Evolutionary conservation across 2,329 filamentous ascomycete genomes (phyloP).

Genomic region (Curvularia sp.): DNA sequence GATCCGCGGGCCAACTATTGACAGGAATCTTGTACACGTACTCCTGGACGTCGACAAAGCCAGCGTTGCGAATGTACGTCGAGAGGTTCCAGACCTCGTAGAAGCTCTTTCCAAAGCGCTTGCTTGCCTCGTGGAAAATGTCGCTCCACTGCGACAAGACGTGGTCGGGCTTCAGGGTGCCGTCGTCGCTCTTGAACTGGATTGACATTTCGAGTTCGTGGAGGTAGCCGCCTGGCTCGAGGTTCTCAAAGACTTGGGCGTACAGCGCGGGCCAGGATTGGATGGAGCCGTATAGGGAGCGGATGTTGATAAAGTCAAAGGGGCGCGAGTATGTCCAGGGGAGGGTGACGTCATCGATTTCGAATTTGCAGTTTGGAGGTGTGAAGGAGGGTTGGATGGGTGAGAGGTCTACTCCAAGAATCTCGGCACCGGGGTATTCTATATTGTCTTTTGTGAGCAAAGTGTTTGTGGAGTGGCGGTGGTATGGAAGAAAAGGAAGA

Average conservation of each 20-base stretch:
- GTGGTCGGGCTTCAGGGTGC: conserved; percentile 43
- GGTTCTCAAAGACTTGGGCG: conserved; percentile 33
- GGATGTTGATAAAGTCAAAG: conserved; percentile 55
- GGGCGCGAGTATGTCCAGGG: conserved; percentile 48
- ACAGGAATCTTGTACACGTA: conserved; percentile 41
- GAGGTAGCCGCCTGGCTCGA: conserved; percentile 50
- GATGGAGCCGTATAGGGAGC: conserved; percentile 54
- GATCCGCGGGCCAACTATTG: conserved; percentile 39
- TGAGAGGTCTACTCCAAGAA: conserved; percentile 57
- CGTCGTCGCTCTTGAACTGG: conserved; percentile 52
- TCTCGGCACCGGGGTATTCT: conserved; percentile 43
- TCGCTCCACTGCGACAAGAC: conserved; percentile 36
- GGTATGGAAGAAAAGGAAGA: not conserved
- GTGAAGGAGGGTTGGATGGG: conserved; percentile 57
- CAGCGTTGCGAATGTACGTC: conserved; percentile 34
- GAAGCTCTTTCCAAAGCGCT: conserved; percentile 36
- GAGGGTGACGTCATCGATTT: conserved; percentile 54
- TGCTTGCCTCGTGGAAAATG: conserved; percentile 36
- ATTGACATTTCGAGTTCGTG: conserved; percentile 53
- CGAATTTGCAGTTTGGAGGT: conserved; percentile 55
- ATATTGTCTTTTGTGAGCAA: not conserved
- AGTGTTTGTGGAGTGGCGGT: not conserved
- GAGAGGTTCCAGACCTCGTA: conserved; percentile 38
- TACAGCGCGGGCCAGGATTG: conserved; percentile 54
- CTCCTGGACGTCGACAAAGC: conserved; percentile 40